Evolutionary conservation across 768 basidiomycete species (phyloP).

Genomic region (Cystofilobasidium capitatum): DNA sequence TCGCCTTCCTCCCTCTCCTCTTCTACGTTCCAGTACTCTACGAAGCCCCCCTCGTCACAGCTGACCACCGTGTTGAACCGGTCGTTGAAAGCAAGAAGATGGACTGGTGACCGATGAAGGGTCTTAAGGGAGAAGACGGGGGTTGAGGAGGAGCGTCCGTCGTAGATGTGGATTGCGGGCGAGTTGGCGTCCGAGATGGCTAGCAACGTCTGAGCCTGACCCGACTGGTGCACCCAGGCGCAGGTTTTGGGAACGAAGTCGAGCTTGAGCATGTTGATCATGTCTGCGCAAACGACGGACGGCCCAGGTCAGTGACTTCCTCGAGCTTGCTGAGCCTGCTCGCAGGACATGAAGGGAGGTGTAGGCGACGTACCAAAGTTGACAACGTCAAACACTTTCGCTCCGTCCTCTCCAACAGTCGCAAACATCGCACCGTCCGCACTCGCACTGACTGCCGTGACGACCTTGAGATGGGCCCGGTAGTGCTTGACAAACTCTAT

Average conservation of each 20-base stretch:
- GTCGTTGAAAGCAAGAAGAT: conserved; percentile 88
- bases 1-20: conserved; percentile 57
- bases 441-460: conserved; percentile 72
- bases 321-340: not conserved
- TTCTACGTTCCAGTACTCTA: conserved; percentile 72
- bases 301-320: not conserved
- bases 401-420: conserved; percentile 68
- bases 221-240: conserved; percentile 88
- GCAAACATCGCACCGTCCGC: conserved; percentile 88
- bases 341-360: conserved; percentile 2
- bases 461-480: conserved; percentile 73
- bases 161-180: conserved; percentile 75
- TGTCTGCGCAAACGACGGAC: conserved; percentile 52
- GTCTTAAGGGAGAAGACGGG: conserved; percentile 66
- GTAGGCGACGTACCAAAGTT: conserved; percentile 69
- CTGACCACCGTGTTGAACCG: conserved; percentile 84
- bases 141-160: conserved; percentile 73
- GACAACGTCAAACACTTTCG: conserved; percentile 89
- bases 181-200: conserved; percentile 74
- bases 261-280: conserved; percentile 96
- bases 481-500: conserved; percentile 99
- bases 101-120: conserved; percentile 80
- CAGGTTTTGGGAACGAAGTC: conserved; percentile 76
- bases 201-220: conserved; percentile 74
- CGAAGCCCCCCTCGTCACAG: conserved; percentile 84